Conservation (phyloP, 495 filamentous ascomycete species). For the Podospora pseudopauciseta region DNA sequence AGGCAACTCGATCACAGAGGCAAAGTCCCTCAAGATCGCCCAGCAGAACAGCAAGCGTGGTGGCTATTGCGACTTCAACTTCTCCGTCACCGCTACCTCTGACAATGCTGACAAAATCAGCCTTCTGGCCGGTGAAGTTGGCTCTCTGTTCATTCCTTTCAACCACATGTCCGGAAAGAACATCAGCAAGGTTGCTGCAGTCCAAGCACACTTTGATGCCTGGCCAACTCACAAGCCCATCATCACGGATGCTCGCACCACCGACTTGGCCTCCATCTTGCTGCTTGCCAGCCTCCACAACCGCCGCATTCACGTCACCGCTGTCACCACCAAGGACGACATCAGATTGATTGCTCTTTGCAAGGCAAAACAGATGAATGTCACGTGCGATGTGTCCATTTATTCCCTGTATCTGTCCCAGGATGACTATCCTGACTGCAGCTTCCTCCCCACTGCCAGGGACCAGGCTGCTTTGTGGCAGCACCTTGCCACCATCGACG, state of each 20-base stretch:
- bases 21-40: conserved; percentile 67
- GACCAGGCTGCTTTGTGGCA: conserved; percentile 81
- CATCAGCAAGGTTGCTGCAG: conserved; percentile 80
- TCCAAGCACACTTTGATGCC: conserved; percentile 74
- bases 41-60: conserved; percentile 67
- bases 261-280: conserved; percentile 75
- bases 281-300: conserved; percentile 77
- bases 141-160: conserved; percentile 84
- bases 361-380: conserved; percentile 78
- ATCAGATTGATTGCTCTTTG: conserved; percentile 74
- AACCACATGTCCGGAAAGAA: conserved; percentile 74
- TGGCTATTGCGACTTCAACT: conserved; percentile 78
- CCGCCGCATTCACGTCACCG: conserved; percentile 80
- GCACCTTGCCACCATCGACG: conserved; percentile 71
- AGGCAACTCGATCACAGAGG: conserved; percentile 68
- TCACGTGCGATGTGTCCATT: conserved; percentile 81
- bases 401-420: conserved; percentile 77
- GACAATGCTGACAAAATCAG: conserved; percentile 72
- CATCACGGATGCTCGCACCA: conserved; percentile 80
- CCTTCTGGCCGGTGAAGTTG: conserved; percentile 68
- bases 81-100: conserved; percentile 77
- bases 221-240: conserved; percentile 83
- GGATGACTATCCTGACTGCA: conserved; percentile 68
- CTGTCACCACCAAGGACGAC: conserved; percentile 77
- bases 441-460: conserved; percentile 60